phyloP scores from a whole-genome alignment of 345 rosid species.

The Arabis alpina region DNA sequence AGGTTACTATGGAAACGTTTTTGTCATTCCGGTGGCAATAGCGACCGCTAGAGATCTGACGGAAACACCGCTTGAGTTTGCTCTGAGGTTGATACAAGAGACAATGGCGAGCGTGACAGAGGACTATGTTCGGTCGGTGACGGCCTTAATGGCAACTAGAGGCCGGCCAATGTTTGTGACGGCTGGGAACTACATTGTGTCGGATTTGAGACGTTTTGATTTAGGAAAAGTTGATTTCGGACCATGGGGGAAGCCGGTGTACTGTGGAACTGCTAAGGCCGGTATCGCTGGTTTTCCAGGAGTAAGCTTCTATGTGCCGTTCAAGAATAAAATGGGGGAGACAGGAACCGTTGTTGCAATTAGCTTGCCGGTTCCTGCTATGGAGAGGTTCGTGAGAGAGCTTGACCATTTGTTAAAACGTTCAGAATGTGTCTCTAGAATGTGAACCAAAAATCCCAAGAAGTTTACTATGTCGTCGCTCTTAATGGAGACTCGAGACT shows the following conservation, averaged over 20 bases:
- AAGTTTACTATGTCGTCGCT: not conserved
- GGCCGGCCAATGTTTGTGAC: constrained; percentile 55
- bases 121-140: constrained; percentile 41
- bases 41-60: constrained; percentile 47
- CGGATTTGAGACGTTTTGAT: constrained; percentile 54
- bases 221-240: constrained; percentile 56
- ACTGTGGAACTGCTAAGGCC: constrained; percentile 54
- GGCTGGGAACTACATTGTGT: constrained; percentile 46
- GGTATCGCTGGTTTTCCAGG: constrained; percentile 49
- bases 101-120: constrained; percentile 49
- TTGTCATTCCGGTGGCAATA: constrained; percentile 50
- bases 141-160: constrained; percentile 38
- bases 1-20: constrained; percentile 61
- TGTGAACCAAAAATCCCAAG: too few species aligned
- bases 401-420: not conserved
- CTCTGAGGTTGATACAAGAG: constrained; percentile 51
- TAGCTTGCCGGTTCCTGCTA: constrained; percentile 40
- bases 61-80: constrained; percentile 53
- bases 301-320: constrained; percentile 52
- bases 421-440: too few species aligned
- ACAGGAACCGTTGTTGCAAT: constrained; percentile 35
- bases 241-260: constrained; percentile 59
- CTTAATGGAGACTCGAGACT: not conserved
- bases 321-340: constrained; percentile 47
- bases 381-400: constrained; percentile 43